Base-by-base conservation (phyloP, 345 rosid genomes). In the Salix koriyanagi region DNA sequence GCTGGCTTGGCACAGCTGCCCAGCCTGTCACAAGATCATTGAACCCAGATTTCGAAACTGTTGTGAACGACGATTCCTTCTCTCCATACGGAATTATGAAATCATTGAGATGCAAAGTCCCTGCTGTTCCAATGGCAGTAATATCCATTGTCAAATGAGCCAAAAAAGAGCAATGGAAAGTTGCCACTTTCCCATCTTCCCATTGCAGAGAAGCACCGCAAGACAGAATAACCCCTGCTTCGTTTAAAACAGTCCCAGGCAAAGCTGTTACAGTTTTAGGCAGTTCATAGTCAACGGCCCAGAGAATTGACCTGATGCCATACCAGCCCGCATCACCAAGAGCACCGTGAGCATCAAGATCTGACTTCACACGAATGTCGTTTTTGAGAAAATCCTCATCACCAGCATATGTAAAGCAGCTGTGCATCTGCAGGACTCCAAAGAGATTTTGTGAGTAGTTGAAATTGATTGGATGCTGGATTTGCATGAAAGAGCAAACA, bases 241-340 rank as follows among this genome's bases (percentile, higher is more conserved):
- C 90, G 71, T 90, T 91, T 8, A 87, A 73, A 42, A 90, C 82
- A 13, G 87, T 79, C 11, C 84, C 88, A 1, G 75, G 88, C 67
- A 87, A 76, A 39, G 96, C 94, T 3, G 79, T 70, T 2, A 89
- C 89, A 0, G 86, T 87, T 79, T 87, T 87, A 0, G 97, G 98
- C 34, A 92, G 88, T 70, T 92, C 84, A 74, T 88, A 91, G 77
- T 88, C 84, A 70, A 85, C 84, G 4, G 79, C 91, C 79, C 87
- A 87, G 67, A 94, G 83, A 79, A 81, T 80, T 36, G 91, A 82
- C 79, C 91, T 82, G 75, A 89, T 80, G 60, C 89, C 76, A 75
- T 94, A 94, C 98, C 98, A 94, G 34, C 98, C 97, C n/a, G 87
- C 84, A 66, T 94, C 98, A 11, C 97, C 98, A 1, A 94, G 92